Evolutionary conservation across 1,284 basidiomycete genomes (phyloP), one percentile per base, ranked within the genome.

Genomic region (Ceratobasidium sp.): DNA sequence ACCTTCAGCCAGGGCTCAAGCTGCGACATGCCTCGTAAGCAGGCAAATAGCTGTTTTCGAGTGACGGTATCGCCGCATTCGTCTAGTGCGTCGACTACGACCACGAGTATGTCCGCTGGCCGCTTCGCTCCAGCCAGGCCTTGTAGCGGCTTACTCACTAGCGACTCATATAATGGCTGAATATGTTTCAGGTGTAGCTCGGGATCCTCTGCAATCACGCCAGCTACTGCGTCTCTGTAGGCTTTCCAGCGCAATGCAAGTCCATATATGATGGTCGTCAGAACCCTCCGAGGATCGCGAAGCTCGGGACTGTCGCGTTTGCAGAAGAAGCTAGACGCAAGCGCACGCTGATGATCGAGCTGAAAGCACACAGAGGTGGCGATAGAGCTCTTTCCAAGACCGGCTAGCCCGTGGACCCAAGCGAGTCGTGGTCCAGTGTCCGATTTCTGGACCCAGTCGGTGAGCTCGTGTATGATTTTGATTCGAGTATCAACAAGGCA

Each of bases 251-350:
- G 26, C 7, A 20, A 9, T 5, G 61, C 61, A 6, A 42, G 61
- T 42, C 61, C 39, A 64, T 64, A 39, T 7, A 64, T 13, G 13
- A 64, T 28, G 1, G 78, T 66, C 10, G 72, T 60, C 23, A 78
- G 46, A 26, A 79, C 78, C 39, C 28, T 60, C 4, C 44, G 12
- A 23, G 78, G 78, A 23, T 77, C 56, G 20, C 73, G 61, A 7
- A 40, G 60, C 28, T 73, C 70, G 2, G 49, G 60, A 20, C 23
- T 63, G 72, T 75, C 81, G 0, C 84, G 81, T 6, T 83, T 83
- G 63, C 83, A 85, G 80, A 85, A 86, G 20, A 58, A 63, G 2
- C 80, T 83, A 2, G 83, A 84, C 3, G 82, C 84, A 3, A 84
- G 83, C 4, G 26, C 33, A 6, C 76, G 60, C 28, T 73, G 18